Base-by-base conservation (phyloP, 2,329 filamentous ascomycete species). In the Pseudopithomyces maydicus region DNA sequence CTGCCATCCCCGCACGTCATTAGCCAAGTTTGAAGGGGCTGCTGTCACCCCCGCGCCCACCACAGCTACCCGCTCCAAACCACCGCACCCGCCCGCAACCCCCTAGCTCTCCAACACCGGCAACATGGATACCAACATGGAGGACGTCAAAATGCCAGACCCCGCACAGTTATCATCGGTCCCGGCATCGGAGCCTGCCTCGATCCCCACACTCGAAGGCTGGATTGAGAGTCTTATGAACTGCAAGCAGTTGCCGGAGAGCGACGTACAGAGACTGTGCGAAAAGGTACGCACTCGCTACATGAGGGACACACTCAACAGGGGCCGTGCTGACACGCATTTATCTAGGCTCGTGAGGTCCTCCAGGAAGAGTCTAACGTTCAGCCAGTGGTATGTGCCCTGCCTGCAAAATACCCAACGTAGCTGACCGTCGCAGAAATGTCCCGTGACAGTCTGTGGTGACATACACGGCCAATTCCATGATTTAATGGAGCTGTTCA, bases 381-480 rank as follows among this genome's bases (percentile, higher is more conserved):
- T 65, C 95, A 99, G 82, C 95, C 95, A 77, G 95, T 99, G 80
- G 93, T 97, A 91, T 74, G 86, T 69, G 50, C 32, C 43, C 46
- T 50, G n/a, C 36, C 23, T 26, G 29, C 52, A 29, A 19, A 32
- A 12, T 12, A 14, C 38, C 17, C 14, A 20, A 36, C 42, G 26
- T 45, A 41, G 54, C 67, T 74, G 23, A 74, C 54, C 43, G n/a
- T 36, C 44, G 22, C 57, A 79, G 77, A 97, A 97, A 94, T 98
- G 94, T 78, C 95, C 95, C 43, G 95, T 98, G 66, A 99, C 95
- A 55, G 95, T 99, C 61, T 98, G 95, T 78, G 95, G 95, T 77
- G 95, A 99, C 80, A 99, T 99, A 76, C 95, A 99, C 79, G 95
- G 95, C 66, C 95, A 99, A 80, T 98, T 98, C 78, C 94, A 98